Percentiles rank a stretch among this genome's conserved stretches.
These are phyloP conservation scores for Amylocarpus encephaloides DNA, from an alignment of 2,329 filamentous ascomycete genomes.

Conservation along the genomic window DNA sequence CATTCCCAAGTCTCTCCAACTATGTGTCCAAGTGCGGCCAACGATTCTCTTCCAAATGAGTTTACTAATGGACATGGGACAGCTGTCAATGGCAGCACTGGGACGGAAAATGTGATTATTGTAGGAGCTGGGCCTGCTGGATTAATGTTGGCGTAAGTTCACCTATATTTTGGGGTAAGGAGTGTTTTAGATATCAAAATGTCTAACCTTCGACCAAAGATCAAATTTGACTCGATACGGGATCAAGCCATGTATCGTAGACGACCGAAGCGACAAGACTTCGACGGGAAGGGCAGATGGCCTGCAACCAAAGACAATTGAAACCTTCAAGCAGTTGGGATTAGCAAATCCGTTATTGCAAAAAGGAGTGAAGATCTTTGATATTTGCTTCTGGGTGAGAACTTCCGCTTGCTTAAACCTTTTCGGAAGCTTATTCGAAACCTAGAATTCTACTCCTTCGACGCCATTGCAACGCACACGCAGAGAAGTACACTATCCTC, in stretches of 20 bases:
- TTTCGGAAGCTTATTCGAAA: slow-evolving; percentile 46
- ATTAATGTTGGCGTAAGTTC: slow-evolving; percentile 34
- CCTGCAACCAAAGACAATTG: slow-evolving; percentile 54
- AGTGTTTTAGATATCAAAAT: too few species aligned
- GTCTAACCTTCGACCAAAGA: slow-evolving; percentile 26
- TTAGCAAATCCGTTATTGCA: slow-evolving; percentile 47
- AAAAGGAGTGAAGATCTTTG: slow-evolving; percentile 52
- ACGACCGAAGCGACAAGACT: slow-evolving; percentile 63
- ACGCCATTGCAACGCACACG: slow-evolving; percentile 18
- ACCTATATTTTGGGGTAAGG: too few species aligned
- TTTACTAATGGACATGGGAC: not conserved
- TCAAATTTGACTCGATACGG: slow-evolving; percentile 58
- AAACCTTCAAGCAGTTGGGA: slow-evolving; percentile 56
- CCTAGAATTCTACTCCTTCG: slow-evolving; percentile 16
- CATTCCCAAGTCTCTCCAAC: slow-evolving; percentile 8
- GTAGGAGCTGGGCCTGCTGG: slow-evolving; percentile 40
- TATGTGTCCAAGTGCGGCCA: slow-evolving; percentile 19
- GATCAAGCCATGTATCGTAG: slow-evolving; percentile 58
- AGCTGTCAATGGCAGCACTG: not conserved
- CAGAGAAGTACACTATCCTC: slow-evolving; percentile 35
- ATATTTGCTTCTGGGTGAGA: slow-evolving; percentile 54
- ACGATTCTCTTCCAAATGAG: slow-evolving; percentile 12
- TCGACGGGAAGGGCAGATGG: slow-evolving; percentile 55
- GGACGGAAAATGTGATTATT: slow-evolving; percentile 24
- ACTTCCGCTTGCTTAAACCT: slow-evolving; percentile 37